Evolutionary conservation across 345 rosid genomes (phyloP).

Genomic region (Ricinus communis): DNA sequence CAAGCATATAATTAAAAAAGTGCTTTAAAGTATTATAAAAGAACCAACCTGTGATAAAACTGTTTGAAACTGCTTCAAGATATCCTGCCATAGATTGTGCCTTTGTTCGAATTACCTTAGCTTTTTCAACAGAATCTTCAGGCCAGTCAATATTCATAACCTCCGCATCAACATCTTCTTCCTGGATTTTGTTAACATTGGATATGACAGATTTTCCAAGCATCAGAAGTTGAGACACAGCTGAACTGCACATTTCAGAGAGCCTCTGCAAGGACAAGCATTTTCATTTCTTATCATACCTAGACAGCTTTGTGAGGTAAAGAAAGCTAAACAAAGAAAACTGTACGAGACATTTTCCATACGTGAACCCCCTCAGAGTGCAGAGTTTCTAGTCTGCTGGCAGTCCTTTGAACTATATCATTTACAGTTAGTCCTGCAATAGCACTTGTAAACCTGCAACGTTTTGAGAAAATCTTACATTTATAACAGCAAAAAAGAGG

Average conservation of each 20-base stretch:
- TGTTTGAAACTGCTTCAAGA: slow-evolving; percentile 69
- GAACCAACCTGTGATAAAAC: slow-evolving; percentile 81
- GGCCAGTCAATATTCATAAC: slow-evolving; percentile 76
- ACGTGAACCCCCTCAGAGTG: slow-evolving; percentile 99
- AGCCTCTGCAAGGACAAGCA: slow-evolving; percentile 67
- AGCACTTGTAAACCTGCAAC: slow-evolving; percentile 78
- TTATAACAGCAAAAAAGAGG: not conserved
- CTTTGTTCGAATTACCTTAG: slow-evolving; percentile 68
- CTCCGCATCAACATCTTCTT: slow-evolving; percentile 59
- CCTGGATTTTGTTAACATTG: slow-evolving; percentile 56
- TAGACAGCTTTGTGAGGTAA: not conserved
- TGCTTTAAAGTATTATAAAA: not conserved
- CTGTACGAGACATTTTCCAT: slow-evolving; percentile 27
- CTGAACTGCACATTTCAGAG: slow-evolving; percentile 90
- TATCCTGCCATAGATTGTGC: slow-evolving; percentile 72
- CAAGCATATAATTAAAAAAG: too few species aligned
- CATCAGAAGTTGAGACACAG: slow-evolving; percentile 73
- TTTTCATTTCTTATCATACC: slow-evolving; percentile 3
- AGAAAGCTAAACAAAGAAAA: not conserved
- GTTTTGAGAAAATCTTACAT: not conserved
- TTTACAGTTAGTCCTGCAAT: slow-evolving; percentile 56
- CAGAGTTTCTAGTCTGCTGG: slow-evolving; percentile 82
- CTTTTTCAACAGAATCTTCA: slow-evolving; percentile 81
- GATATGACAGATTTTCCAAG: slow-evolving; percentile 81
- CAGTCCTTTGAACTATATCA: slow-evolving; percentile 80